These are phyloP conservation scores for Quercus phellos DNA, from an alignment of 331 rosid genomes.

Conservation along the genomic window DNA sequence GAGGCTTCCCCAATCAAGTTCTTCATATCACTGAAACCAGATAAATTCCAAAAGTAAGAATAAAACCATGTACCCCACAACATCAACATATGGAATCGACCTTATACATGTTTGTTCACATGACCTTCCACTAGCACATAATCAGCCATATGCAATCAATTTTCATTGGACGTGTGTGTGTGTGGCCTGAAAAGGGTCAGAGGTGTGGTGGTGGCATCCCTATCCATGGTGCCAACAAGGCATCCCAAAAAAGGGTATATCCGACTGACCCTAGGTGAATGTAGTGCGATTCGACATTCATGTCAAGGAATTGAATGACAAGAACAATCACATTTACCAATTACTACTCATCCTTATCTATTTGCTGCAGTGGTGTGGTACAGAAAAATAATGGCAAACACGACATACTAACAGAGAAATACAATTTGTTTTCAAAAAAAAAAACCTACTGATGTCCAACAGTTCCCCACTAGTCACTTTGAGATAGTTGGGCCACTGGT, in stretches of 20 bases:
- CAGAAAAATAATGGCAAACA: not conserved
- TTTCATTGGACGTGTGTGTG: not conserved
- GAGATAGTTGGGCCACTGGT: not conserved
- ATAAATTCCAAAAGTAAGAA: constrained; percentile 8
- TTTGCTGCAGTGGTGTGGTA: not conserved
- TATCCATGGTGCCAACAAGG: no score
- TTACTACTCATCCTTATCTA: no score
- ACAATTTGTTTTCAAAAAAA: not conserved
- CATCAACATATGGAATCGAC: not conserved
- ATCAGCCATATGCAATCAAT: not conserved
- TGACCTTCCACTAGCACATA: not conserved
- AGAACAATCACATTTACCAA: no score
- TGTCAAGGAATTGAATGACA: no score
- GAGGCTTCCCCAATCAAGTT: constrained; percentile 84
- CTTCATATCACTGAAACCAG: constrained; percentile 81
- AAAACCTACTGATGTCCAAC: not conserved
- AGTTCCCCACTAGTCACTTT: not conserved
- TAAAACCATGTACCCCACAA: not conserved
- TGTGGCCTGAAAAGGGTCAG: no score
- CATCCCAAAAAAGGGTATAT: no score
- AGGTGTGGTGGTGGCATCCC: no score
- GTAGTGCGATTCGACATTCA: no score
- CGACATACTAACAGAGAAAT: not conserved
- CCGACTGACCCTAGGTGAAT: no score
- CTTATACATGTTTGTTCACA: not conserved